Evolutionary conservation across 169 alveolate species (phyloP).

Genomic region (Eimeria falciformis): DNA sequence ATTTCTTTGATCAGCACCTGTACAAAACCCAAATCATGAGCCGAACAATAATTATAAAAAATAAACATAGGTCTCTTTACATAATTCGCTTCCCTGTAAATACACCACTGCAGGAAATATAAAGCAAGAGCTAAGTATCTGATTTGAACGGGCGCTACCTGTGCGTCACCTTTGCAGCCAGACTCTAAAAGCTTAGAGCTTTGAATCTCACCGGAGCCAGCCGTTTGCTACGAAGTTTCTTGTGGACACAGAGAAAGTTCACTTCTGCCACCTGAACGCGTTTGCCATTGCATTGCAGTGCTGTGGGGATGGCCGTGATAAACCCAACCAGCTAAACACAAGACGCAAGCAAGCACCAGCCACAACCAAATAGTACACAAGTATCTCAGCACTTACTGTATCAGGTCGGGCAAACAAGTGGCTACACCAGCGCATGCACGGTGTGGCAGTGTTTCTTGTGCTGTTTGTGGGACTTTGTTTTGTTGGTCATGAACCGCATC

Average conservation of each 20-base stretch:
- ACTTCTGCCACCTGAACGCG: conserved; percentile 94
- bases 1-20: conserved; percentile 95
- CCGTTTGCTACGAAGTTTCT: conserved; percentile 96
- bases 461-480: no score
- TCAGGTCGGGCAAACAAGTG: not conserved
- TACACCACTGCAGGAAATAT: not conserved
- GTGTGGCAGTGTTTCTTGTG: no score
- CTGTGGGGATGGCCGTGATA: conserved; percentile 79
- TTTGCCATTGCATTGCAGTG: conserved; percentile 5
- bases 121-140: no score
- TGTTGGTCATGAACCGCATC: no score
- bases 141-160: no score
- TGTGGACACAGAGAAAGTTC: conserved; percentile 98
- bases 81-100: no score
- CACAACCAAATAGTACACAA: no score
- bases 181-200: no score
- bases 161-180: no score
- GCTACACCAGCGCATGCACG: not conserved
- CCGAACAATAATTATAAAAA: no score
- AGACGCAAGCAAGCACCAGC: not conserved
- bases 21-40: no score
- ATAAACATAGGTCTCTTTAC: not conserved
- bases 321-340: conserved; percentile 78
- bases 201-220: conserved; percentile 90
- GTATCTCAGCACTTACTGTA: not conserved